Evolutionary conservation across 2,329 filamentous ascomycete genomes (phyloP).

Genomic region (Epichloe uncinata): DNA sequence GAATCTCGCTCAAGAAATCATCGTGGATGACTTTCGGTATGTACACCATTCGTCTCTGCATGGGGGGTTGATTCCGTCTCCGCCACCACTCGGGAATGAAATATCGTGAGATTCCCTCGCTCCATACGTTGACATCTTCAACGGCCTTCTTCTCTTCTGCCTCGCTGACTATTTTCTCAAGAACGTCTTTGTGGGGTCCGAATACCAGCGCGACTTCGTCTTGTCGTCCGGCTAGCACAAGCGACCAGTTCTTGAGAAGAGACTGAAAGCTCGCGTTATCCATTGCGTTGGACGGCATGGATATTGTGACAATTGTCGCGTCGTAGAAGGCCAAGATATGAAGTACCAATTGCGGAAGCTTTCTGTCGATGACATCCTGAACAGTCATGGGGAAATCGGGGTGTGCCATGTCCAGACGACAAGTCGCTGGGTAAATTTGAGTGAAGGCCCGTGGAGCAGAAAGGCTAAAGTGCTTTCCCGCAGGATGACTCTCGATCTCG

Average conservation of each 20-base stretch:
- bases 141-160: conserved; percentile 1
- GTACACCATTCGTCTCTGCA: conserved; percentile 6
- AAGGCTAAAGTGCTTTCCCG: conserved; percentile 1
- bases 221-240: conserved; percentile 3
- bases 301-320: conserved; percentile 4
- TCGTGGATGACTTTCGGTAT: conserved; percentile 5
- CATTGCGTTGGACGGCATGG: conserved; percentile 3
- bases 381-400: conserved; percentile 1
- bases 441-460: conserved; percentile 4
- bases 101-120: neutral
- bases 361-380: conserved; percentile 5
- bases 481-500: conserved; percentile 1
- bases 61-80: neutral
- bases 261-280: conserved; percentile 5
- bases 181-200: conserved; percentile 2
- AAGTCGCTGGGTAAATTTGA: conserved; percentile 1
- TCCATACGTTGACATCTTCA: neutral
- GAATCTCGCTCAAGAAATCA: conserved; percentile 2
- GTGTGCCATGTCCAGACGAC: neutral
- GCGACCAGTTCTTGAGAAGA: conserved; percentile 5
- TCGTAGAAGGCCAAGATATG: conserved; percentile 3
- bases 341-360: conserved; percentile 3
- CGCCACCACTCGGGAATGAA: neutral
- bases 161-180: neutral
- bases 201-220: neutral